Conservation (phyloP, 768 basidiomycete species). For the Pleurotus djamor region DNA sequence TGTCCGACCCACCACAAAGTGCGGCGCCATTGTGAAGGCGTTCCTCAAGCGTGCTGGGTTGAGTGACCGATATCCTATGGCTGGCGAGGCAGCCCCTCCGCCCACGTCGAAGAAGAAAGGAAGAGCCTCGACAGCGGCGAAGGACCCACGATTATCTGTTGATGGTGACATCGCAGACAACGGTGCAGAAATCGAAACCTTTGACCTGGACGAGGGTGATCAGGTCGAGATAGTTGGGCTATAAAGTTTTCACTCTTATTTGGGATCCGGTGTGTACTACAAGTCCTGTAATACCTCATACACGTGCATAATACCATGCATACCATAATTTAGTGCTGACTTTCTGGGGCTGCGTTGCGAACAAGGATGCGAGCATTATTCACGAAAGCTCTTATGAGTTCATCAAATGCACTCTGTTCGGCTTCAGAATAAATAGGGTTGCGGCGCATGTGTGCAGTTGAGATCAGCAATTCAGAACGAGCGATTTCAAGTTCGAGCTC, state of each 20-base stretch:
- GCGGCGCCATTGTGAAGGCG: constrained; percentile 71
- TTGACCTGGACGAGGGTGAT: constrained; percentile 80
- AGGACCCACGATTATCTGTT: constrained; percentile 51
- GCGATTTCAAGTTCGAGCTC: constrained; percentile 92
- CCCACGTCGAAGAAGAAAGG: constrained; percentile 24
- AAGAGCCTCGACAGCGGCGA: constrained; percentile 21
- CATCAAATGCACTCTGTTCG: constrained; percentile 81
- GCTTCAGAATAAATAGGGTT: constrained; percentile 57
- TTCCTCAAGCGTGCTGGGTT: constrained; percentile 71
- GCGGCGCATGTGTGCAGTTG: constrained; percentile 66
- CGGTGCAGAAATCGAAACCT: constrained; percentile 56
- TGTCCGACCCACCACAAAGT: constrained; percentile 74
- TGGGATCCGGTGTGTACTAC: constrained; percentile 2
- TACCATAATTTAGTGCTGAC: constrained; percentile 32
- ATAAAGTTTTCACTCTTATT: constrained; percentile 17
- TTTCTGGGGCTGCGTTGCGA: constrained; percentile 61
- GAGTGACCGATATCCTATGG: constrained; percentile 45
- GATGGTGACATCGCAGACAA: constrained; percentile 75
- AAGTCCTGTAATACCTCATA: not conserved
- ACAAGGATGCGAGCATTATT: constrained; percentile 91
- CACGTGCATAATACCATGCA: not conserved
- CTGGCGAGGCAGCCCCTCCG: constrained; percentile 20
- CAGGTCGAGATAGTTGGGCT: constrained; percentile 72
- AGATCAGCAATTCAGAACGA: constrained; percentile 66
- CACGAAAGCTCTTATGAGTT: constrained; percentile 88